Conservation (phyloP, 1,284 basidiomycete species). For the Fomitopsis schrenkii region DNA sequence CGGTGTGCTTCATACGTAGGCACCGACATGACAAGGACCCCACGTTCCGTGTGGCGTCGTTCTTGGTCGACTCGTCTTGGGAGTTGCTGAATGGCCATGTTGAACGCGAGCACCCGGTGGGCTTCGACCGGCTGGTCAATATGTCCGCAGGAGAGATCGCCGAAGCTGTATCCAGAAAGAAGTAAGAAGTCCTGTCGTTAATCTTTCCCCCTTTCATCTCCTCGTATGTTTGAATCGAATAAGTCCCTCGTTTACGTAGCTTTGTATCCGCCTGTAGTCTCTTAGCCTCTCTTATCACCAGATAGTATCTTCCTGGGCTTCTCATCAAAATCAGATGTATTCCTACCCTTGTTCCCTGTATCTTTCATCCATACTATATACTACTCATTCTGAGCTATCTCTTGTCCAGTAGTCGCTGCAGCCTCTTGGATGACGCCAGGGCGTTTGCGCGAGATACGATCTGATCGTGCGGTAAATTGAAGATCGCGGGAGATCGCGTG, state of each 20-base stretch:
- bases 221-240: too few species aligned
- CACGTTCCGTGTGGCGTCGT: conserved; percentile 1
- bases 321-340: too few species aligned
- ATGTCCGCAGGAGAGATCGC: conserved; percentile 14
- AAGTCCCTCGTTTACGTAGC: too few species aligned
- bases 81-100: conserved; percentile 15
- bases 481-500: neutral
- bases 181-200: neutral
- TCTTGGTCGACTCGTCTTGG: conserved; percentile 14
- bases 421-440: neutral
- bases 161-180: conserved; percentile 2
- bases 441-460: neutral
- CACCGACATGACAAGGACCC: neutral
- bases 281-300: neutral
- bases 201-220: neutral
- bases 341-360: too few species aligned
- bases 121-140: conserved; percentile 10
- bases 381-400: too few species aligned
- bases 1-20: neutral
- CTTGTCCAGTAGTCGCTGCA: too few species aligned
- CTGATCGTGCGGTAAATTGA: neutral
- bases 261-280: too few species aligned
- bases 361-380: too few species aligned
- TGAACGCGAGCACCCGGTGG: conserved; percentile 15
- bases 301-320: too few species aligned